Evolutionary conservation across 2,329 filamentous ascomycete genomes (phyloP).

Genomic region (Epichloe gansuensis): DNA sequence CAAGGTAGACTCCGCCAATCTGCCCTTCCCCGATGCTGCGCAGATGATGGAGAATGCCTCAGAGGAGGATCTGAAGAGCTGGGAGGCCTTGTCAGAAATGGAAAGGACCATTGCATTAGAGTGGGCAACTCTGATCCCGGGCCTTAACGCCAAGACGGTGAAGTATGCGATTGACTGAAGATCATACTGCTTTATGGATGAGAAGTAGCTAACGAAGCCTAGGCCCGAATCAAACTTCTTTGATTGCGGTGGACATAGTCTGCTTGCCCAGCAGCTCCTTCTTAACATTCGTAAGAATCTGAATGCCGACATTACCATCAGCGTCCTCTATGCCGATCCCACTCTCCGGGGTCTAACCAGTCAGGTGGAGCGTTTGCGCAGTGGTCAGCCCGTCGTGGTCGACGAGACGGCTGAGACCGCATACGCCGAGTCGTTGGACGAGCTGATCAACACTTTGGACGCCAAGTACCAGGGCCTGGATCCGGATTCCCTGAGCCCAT

Average conservation of each 20-base stretch:
- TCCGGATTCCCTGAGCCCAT: constrained; percentile 21
- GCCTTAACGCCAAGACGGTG: constrained; percentile 55
- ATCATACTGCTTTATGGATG: too few species aligned
- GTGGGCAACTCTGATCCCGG: constrained; percentile 59
- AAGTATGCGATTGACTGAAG: neutral
- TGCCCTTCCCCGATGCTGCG: constrained; percentile 68
- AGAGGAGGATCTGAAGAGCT: constrained; percentile 34
- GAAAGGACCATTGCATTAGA: constrained; percentile 36
- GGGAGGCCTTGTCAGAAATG: constrained; percentile 27
- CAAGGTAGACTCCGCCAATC: constrained; percentile 64
- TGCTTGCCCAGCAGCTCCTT: constrained; percentile 61
- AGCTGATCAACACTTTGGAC: constrained; percentile 38
- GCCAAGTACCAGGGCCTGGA: constrained; percentile 14
- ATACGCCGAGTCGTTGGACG: constrained; percentile 39
- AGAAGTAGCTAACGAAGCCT: too few species aligned
- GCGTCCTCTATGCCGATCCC: constrained; percentile 17
- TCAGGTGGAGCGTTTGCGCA: constrained; percentile 14
- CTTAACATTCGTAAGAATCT: constrained; percentile 34
- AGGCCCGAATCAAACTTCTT: constrained; percentile 18
- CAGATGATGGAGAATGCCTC: constrained; percentile 37
- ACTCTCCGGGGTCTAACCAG: constrained; percentile 17
- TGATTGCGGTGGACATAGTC: constrained; percentile 25
- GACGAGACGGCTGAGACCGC: constrained; percentile 27
- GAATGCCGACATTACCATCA: constrained; percentile 19
- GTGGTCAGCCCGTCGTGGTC: constrained; percentile 11